Conservation (phyloP, 2,329 filamentous ascomycete species). For the Neofusicoccum ribis region DNA sequence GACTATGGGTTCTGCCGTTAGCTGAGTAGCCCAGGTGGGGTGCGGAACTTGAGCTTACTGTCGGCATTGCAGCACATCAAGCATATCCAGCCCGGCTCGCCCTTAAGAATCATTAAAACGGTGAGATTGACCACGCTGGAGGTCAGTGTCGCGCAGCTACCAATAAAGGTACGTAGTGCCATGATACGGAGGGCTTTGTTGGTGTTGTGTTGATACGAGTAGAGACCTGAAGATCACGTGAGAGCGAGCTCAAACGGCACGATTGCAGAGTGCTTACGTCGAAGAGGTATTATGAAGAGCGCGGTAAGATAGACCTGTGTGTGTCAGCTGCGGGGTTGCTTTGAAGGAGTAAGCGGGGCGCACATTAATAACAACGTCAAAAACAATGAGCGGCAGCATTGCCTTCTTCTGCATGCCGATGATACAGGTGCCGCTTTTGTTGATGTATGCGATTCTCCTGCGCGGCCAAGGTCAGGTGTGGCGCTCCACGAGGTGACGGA, state of each 20-base stretch:
- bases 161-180: constrained; percentile 15
- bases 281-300: constrained; percentile 63
- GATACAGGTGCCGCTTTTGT: constrained; percentile 50
- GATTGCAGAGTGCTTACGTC: constrained; percentile 27
- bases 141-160: constrained; percentile 11
- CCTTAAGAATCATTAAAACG: constrained; percentile 11
- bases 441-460: constrained; percentile 59
- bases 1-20: not conserved
- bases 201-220: constrained; percentile 11
- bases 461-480: not conserved
- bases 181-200: constrained; percentile 16
- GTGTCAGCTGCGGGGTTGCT: not conserved
- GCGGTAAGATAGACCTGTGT: constrained; percentile 56
- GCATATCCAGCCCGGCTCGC: constrained; percentile 18
- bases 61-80: constrained; percentile 19
- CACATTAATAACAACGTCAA: constrained; percentile 62
- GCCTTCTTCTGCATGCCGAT: constrained; percentile 62
- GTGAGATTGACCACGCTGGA: constrained; percentile 13
- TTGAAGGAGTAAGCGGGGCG: not conserved
- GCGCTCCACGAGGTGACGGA: not conserved
- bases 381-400: constrained; percentile 62
- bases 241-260: not conserved
- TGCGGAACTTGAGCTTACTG: constrained; percentile 7
- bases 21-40: not conserved
- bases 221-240: not conserved